Conservation (phyloP, 805 yeast genomes). For the Candida ortonii region DNA sequence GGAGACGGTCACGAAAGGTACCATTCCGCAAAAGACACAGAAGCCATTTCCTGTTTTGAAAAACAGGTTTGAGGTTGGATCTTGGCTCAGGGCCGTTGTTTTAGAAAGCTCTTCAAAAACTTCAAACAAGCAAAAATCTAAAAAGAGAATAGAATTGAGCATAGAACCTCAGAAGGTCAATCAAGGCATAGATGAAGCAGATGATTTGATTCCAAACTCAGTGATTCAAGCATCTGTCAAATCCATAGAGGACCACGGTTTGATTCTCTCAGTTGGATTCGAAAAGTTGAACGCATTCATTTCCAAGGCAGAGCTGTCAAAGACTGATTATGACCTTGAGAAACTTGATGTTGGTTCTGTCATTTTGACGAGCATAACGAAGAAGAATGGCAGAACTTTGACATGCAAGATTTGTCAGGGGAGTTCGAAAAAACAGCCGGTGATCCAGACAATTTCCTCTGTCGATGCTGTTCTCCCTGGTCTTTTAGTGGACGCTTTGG, state of each 20-base stretch:
- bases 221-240: conserved; percentile 73
- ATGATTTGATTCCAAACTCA: conserved; percentile 62
- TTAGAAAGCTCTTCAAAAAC: conserved; percentile 43
- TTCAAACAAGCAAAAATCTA: conserved; percentile 35
- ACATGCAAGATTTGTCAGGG: conserved; percentile 50
- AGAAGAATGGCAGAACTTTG: conserved; percentile 53
- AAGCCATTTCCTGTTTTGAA: conserved; percentile 56
- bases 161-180: conserved; percentile 77
- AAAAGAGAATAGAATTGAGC: conserved; percentile 66
- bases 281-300: conserved; percentile 63
- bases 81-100: conserved; percentile 84
- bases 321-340: conserved; percentile 36
- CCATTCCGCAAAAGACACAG: conserved; percentile 17
- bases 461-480: conserved; percentile 87
- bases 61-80: conserved; percentile 63
- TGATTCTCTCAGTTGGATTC: conserved; percentile 68
- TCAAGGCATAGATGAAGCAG: conserved; percentile 50
- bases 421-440: conserved; percentile 45
- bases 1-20: conserved; percentile 30
- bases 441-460: conserved; percentile 59
- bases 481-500: conserved; percentile 66
- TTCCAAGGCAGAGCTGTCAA: conserved; percentile 60
- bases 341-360: conserved; percentile 60
- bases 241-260: conserved; percentile 92
- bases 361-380: conserved; percentile 56